Base-by-base conservation (phyloP, 352 stramenopile species). In the Phytophthora niederhauseri region DNA sequence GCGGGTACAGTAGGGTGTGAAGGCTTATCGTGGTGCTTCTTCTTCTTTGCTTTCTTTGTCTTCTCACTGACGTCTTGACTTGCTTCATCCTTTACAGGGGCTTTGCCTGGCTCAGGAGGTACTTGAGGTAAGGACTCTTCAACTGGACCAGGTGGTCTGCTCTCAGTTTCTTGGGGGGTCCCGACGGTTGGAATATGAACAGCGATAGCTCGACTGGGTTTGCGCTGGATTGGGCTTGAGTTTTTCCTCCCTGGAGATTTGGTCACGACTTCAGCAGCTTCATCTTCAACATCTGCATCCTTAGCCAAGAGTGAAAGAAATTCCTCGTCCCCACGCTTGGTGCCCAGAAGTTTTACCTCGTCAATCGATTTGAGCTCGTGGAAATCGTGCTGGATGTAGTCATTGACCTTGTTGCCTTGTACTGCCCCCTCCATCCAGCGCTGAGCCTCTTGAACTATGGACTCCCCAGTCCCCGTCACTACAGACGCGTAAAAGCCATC, bases 331-430 rank as follows among this genome's bases (percentile, higher is more conserved):
- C 79, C 82, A 3, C 45, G 22, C 8, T 81, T 73, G 0, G 69
- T 73, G 0, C 81, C 85, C 1, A 92, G 57, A 19, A 78, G 41
- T 15, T 76, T 64, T 11, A 90, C 84, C 3, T 91, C 77, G 17
- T 87, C 67, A 22, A 94, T 71, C 3, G 71, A 63, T 50, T 87
- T 81, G 22, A 92, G 68, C 52, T 86, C 78, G 49, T 89, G 72
- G 36, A 88, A 91, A 17, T 92, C 87, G 20, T 85, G 69, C 61
- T 94, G 85, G 43, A 93, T 72, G 62, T 89, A 93, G 12, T 69
- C 48, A 12, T 70, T 70, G 19, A 81, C 61, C 4, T 62, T 72
- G 17, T 88, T 80, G 4, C 53, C 69, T 11, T 73, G 64, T 3
- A 88, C 34, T 3, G 82, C 86, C 3, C 68, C 58, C n/a, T 79